Conservation (phyloP, 805 yeast species). For the Zygotorulaspora sp. region DNA sequence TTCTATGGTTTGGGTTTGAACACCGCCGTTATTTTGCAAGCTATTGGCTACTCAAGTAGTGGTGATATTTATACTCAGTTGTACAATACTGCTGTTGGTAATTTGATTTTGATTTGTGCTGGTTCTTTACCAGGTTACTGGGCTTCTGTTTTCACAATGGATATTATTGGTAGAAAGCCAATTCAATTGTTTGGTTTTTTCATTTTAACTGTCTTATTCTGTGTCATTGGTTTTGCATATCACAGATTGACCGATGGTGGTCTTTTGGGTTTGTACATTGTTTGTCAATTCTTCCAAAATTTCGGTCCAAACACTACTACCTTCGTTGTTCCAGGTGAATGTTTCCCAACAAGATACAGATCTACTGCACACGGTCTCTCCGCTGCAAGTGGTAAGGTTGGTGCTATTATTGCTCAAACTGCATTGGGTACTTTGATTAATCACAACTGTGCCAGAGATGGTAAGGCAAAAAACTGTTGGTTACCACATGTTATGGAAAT, state of each 20-base stretch:
- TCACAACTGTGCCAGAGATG: conserved; percentile 65
- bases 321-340: conserved; percentile 86
- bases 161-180: conserved; percentile 78
- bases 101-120: conserved; percentile 87
- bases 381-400: conserved; percentile 88
- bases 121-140: conserved; percentile 95
- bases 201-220: conserved; percentile 65
- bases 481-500: conserved; percentile 91
- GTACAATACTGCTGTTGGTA: conserved; percentile 83
- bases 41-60: conserved; percentile 79
- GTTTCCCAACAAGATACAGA: conserved; percentile 92
- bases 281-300: conserved; percentile 83
- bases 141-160: conserved; percentile 76
- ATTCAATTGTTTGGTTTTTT: conserved; percentile 74
- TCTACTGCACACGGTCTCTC: conserved; percentile 93
- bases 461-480: conserved; percentile 58
- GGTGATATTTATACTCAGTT: conserved; percentile 64
- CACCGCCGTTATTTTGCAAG: conserved; percentile 69
- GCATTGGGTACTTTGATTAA: conserved; percentile 78
- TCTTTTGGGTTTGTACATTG: conserved; percentile 68
- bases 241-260: conserved; percentile 63
- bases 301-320: conserved; percentile 94
- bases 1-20: conserved; percentile 85
- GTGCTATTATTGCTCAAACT: conserved; percentile 89
- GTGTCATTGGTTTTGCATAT: conserved; percentile 81